phyloP scores from a whole-genome alignment of 371 early-diverging fungal genomes.

The Actinomortierella ambigua region DNA sequence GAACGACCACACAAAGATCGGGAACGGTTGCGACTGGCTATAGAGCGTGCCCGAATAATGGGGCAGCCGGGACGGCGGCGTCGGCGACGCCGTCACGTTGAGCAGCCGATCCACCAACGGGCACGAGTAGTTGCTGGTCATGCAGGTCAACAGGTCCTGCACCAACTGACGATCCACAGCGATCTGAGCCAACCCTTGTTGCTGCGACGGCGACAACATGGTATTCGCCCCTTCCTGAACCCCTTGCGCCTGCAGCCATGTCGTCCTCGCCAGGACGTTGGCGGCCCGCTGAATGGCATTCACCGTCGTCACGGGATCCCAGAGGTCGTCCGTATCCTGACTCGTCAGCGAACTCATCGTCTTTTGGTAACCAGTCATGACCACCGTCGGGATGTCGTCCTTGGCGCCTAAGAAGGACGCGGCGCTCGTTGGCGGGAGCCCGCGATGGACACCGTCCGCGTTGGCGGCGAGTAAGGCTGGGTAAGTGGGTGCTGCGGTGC shows the following conservation, averaged over 20 bases:
- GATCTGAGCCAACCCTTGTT: conserved; percentile 47
- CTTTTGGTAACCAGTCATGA: conserved; percentile 64
- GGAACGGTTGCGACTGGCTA: conserved; percentile 44
- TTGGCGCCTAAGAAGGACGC: conserved; percentile 74
- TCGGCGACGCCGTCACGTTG: conserved; percentile 48
- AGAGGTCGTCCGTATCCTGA: conserved; percentile 73
- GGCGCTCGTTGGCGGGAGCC: conserved; percentile 77
- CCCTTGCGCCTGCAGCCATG: conserved; percentile 56
- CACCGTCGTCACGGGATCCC: conserved; percentile 38
- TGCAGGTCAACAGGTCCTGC: conserved; percentile 63
- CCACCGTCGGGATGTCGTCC: conserved; percentile 63
- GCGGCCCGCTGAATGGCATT: conserved; percentile 66
- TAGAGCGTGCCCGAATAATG: conserved; percentile 39
- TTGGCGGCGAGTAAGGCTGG: conserved; percentile 48
- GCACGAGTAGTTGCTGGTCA: conserved; percentile 71
- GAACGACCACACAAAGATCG: conserved; percentile 51
- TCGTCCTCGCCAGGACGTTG: conserved; percentile 54
- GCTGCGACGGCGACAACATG: conserved; percentile 21
- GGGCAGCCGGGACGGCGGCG: conserved; percentile 24
- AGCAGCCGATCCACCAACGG: conserved; percentile 61
- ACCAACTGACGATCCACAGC: conserved; percentile 58
- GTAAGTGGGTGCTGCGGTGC: conserved; percentile 13
- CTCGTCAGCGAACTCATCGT: conserved; percentile 50
- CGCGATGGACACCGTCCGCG: conserved; percentile 53
- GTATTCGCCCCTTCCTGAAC: conserved; percentile 46